Evolutionary conservation across 176 grass and related monocot species (phyloP).

Genomic region (Triticum urartu): DNA sequence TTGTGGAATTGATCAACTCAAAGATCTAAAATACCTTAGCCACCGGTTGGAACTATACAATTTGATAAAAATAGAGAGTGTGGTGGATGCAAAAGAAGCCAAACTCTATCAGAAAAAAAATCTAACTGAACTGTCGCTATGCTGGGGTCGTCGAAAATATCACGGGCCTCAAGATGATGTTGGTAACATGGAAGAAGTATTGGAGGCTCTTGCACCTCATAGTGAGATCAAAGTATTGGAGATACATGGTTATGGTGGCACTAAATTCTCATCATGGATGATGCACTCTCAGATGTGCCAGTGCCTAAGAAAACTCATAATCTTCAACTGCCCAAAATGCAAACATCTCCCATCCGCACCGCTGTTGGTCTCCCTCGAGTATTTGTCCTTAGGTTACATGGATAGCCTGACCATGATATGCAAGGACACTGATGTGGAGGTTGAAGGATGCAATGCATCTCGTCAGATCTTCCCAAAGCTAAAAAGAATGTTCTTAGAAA

Average conservation of each 20-base stretch:
- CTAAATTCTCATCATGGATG: conserved; percentile 1
- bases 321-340: neutral
- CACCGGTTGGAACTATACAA: conserved; percentile 14
- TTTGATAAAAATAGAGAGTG: neutral
- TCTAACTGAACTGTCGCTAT: neutral
- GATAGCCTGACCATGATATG: neutral
- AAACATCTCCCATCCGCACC: neutral
- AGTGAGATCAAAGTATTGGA: neutral
- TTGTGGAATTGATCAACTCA: conserved; percentile 19
- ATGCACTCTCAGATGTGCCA: neutral
- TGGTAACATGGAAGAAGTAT: neutral
- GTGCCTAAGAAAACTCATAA: neutral
- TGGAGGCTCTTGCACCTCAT: conserved; percentile 1
- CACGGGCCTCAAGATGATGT: neutral
- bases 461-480: neutral
- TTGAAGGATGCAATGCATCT: neutral
- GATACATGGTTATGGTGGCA: neutral
- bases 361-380: neutral
- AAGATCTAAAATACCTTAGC: neutral
- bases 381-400: neutral
- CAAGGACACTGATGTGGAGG: neutral
- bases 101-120: conserved; percentile 20
- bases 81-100: neutral
- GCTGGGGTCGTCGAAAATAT: neutral
- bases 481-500: neutral